Evolutionary conservation across 441 rosid genomes (phyloP).

Genomic region (Populus tomentosa): DNA sequence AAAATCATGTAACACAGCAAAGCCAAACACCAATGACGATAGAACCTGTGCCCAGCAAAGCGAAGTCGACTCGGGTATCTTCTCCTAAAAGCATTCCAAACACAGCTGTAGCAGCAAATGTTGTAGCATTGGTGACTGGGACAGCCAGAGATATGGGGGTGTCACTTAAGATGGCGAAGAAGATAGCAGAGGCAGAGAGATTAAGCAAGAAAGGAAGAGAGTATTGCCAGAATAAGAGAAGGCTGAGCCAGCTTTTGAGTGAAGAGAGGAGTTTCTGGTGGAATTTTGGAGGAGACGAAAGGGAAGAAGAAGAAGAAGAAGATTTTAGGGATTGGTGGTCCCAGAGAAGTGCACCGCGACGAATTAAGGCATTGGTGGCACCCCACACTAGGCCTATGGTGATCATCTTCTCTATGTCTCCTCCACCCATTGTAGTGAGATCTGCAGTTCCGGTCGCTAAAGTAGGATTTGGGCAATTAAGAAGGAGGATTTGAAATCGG

Average conservation of each 20-base stretch:
- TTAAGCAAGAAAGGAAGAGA: slow-evolving; percentile 75
- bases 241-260: slow-evolving; percentile 46
- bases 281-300: slow-evolving; percentile 28
- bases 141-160: slow-evolving; percentile 81
- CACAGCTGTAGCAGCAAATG: slow-evolving; percentile 84
- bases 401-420: slow-evolving; percentile 76
- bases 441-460: background rate
- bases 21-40: slow-evolving; percentile 81
- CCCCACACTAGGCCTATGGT: slow-evolving; percentile 88
- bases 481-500: background rate
- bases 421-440: slow-evolving; percentile 4
- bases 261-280: slow-evolving; percentile 34
- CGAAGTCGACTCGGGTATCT: slow-evolving; percentile 49
- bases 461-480: background rate
- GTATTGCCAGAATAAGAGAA: slow-evolving; percentile 84
- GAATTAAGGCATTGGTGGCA: slow-evolving; percentile 84
- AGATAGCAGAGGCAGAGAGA: slow-evolving; percentile 87
- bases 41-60: slow-evolving; percentile 58
- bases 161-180: slow-evolving; percentile 65
- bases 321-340: slow-evolving; percentile 34
- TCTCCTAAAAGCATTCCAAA: slow-evolving; percentile 71
- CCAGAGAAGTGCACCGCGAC: slow-evolving; percentile 85
- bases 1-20: slow-evolving; percentile 23
- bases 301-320: slow-evolving; percentile 16
- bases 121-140: slow-evolving; percentile 88